Evolutionary conservation across 2,329 filamentous ascomycete species (phyloP), one percentile per base, ranked within the genome.

Genomic region (Ophiostoma tasmaniense): DNA sequence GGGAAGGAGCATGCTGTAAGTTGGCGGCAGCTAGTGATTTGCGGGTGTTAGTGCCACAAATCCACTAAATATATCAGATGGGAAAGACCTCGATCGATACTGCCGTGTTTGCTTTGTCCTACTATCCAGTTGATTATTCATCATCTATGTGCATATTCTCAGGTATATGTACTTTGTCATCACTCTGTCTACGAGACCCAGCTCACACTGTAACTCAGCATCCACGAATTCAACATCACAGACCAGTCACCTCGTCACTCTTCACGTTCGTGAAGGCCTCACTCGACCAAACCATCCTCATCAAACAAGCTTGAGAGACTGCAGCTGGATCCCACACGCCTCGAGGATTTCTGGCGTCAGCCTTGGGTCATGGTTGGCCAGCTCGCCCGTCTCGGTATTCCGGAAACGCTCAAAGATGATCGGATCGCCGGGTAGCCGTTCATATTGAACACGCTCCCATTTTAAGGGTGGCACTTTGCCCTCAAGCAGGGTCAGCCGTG

Each of bases 321-420:
- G 25, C 25, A 61, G 55, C 55, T 61, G 25, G 7, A 61, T 30
- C 13, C 55, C 55, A 5, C 14, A 13, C 42, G 66, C 66, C 3
- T 61, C n/a, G 52, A 67, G 52, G 20, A n/a, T 14, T 30, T 67
- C 52, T 17, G 66, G 66, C 14, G 66, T 28, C 52, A 67, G 25
- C 33, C 66, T 39, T 2, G 66, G 66, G 39, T 67, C 52, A 62
- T 67, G 20, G 52, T 62, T 67, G 17, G 45, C 66, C 66, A 62
- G 25, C 52, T 67, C 66, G 52, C 66, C 66, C 50, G 66, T 61
- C 33, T 67, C 66, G 17, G 35, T 55, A 62, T 67, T 67, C 33
- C n/a, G 13, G 33, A 67, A 62, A 3, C 50, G 55, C 30, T 61
- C 50, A 61, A 42, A 67, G 25, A 67, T 67, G 52, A 42, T 33